phyloP scores from a whole-genome alignment of 2,329 filamentous ascomycete genomes.

The Xylaria sp. region DNA sequence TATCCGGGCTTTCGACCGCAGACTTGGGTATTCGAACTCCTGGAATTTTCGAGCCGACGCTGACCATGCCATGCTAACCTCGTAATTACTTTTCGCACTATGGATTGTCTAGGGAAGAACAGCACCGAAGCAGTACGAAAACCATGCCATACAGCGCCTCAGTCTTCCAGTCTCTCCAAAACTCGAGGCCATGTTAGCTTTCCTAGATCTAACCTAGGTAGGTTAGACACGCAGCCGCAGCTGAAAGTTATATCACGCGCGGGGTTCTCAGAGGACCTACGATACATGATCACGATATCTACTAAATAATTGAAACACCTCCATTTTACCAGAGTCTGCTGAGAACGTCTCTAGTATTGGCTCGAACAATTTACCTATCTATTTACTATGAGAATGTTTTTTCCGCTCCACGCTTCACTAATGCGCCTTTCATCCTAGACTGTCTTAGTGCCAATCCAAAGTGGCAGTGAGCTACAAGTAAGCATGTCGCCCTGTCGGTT shows the following conservation, averaged over 20 bases:
- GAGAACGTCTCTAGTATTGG: too few relatives aligned
- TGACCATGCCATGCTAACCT: slow-evolving; percentile 16
- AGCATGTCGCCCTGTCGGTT: slow-evolving; percentile 46
- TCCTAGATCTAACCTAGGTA: background rate
- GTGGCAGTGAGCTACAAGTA: slow-evolving; percentile 47
- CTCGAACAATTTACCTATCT: background rate
- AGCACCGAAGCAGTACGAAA: background rate
- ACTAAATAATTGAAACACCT: too few relatives aligned
- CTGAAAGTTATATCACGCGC: too few relatives aligned
- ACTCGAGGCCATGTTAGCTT: background rate
- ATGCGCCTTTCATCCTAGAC: slow-evolving; percentile 14
- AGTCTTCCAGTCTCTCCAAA: background rate
- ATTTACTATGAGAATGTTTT: background rate
- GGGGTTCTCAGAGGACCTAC: too few relatives aligned
- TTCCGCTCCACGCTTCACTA: background rate
- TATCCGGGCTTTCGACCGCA: slow-evolving; percentile 24
- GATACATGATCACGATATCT: too few relatives aligned
- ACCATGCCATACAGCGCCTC: background rate
- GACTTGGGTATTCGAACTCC: slow-evolving; percentile 25
- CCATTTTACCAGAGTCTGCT: too few relatives aligned
- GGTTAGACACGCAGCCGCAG: background rate
- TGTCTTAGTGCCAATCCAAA: slow-evolving; percentile 50
- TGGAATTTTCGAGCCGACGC: background rate
- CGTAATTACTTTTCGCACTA: background rate
- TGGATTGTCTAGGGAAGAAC: background rate